Base-by-base conservation (phyloP, 179 eudicot genomes). In the Drosera spatulata region DNA sequence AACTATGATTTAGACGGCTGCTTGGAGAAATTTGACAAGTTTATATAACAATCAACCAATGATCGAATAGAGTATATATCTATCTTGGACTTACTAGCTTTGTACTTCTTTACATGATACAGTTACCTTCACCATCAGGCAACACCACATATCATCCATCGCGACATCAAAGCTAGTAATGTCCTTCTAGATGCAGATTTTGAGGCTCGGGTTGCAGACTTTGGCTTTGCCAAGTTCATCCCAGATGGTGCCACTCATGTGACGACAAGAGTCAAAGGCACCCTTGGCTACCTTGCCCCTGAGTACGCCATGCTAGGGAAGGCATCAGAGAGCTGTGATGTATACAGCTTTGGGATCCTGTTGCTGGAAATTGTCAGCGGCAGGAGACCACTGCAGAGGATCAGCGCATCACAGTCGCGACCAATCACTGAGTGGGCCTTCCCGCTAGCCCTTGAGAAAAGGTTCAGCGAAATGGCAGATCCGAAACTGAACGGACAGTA, bases 341-440 rank as follows among this genome's bases (percentile, higher is more conserved):
- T 91, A 15, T 91, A 91, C 79, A 88, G 98, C 73, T 91, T 91
- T 43, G 98, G 98, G 13, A 91, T 91, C 10, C 80, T 91, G 39
- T 66, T 91, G 53, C 87, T 91, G 14, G 98, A 91, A 73, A 88
- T 91, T 10, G 79, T 91, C 37, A 91, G 82, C 7, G 98, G 98
- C 6, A 87, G 96, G 39, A 84, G 83, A 46, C 98, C 96, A 6
- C 91, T 96, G 53, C 98, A 88, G 70, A 91, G 91, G 0, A 91
- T 84, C 46, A 96, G 88, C 59, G 84, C 96, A 5, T 87, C 84
- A 46, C 89, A 89, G 14, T 82, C 83, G 87, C 96, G 88, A 70
- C 88, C 95, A 50, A 85, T 88, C 68, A 88, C 88, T 41, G 96
- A 91, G 72, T 91, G 98, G 98, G 95, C 98, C 58, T 85, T 96